Percentiles rank a stretch among this genome's conserved stretches.
These are phyloP conservation scores for Monilinia aucupariae DNA, from an alignment of 2,329 filamentous ascomycete species.

Conservation along the genomic window DNA sequence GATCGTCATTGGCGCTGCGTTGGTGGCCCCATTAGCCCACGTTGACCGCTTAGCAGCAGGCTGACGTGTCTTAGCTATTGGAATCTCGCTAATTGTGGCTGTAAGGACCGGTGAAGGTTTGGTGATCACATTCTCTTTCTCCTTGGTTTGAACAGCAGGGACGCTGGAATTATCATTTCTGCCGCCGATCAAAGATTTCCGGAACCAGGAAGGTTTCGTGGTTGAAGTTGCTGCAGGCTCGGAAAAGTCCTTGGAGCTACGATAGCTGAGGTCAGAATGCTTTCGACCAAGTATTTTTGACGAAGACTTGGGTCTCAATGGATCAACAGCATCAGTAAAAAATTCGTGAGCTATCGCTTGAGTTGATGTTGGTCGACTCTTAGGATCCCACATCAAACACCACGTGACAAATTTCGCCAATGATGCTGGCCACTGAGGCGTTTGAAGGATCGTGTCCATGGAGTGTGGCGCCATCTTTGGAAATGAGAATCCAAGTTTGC, in stretches of 20 bases:
- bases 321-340: constrained; percentile 87
- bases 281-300: constrained; percentile 83
- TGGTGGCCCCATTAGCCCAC: constrained; percentile 79
- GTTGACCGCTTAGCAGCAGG: constrained; percentile 77
- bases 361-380: constrained; percentile 79
- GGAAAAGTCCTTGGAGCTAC: constrained; percentile 58
- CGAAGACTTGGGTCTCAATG: constrained; percentile 84
- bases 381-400: constrained; percentile 99
- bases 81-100: constrained; percentile 38
- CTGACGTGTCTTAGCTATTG: constrained; percentile 41
- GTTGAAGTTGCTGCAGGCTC: constrained; percentile 53
- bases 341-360: constrained; percentile 96
- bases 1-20: constrained; percentile 88
- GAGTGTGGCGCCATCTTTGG: constrained; percentile 98
- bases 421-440: constrained; percentile 85
- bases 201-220: constrained; percentile 92
- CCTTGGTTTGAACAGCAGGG: constrained; percentile 41
- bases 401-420: constrained; percentile 92
- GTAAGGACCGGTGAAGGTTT: constrained; percentile 44
- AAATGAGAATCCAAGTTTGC: constrained; percentile 97
- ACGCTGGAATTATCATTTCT: constrained; percentile 64
- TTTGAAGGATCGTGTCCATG: constrained; percentile 86
- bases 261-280: constrained; percentile 72
- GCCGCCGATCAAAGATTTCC: constrained; percentile 84
- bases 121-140: constrained; percentile 44